Conservation (phyloP, 2,329 filamentous ascomycete species). For the Furcasterigmium sp. region DNA sequence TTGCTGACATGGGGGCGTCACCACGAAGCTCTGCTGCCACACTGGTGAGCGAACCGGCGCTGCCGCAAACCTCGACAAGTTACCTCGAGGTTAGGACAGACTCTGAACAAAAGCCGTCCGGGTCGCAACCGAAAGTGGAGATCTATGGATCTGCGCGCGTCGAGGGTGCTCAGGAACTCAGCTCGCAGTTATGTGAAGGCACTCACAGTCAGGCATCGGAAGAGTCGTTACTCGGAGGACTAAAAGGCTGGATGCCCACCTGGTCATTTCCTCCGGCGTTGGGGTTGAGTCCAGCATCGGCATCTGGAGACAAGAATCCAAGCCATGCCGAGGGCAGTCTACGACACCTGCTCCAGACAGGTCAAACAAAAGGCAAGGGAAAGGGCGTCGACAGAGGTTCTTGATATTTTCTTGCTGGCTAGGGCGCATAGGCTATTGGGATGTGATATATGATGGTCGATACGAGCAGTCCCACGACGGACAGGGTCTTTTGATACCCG, state of each 20-base stretch:
- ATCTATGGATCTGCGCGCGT: no score
- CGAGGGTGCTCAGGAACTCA: slow-evolving; percentile 7
- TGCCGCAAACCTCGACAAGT: slow-evolving; percentile 50
- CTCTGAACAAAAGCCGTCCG: slow-evolving; percentile 17
- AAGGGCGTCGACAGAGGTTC: slow-evolving; percentile 21
- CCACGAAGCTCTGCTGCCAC: slow-evolving; percentile 30
- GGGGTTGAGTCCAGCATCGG: slow-evolving; percentile 12
- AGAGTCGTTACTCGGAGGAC: slow-evolving; percentile 25
- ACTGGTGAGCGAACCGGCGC: slow-evolving; percentile 50
- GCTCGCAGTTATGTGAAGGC: no score
- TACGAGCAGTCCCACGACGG: no score
- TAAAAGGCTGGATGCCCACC: slow-evolving; percentile 38
- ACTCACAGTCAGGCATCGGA: no score
- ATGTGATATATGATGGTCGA: no score
- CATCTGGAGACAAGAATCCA: slow-evolving; percentile 18
- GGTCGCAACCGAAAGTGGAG: slow-evolving; percentile 7
- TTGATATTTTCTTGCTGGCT: background rate
- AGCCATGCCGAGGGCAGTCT: slow-evolving; percentile 53
- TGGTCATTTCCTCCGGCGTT: slow-evolving; percentile 30
- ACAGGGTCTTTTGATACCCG: no score
- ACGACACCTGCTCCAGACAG: slow-evolving; percentile 41
- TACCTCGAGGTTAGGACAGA: slow-evolving; percentile 41
- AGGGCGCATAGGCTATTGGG: no score
- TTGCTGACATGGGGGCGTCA: slow-evolving; percentile 19
- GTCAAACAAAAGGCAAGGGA: slow-evolving; percentile 23